phyloP scores from a whole-genome alignment of 106 monocot species.

The Acorus gramineus region DNA sequence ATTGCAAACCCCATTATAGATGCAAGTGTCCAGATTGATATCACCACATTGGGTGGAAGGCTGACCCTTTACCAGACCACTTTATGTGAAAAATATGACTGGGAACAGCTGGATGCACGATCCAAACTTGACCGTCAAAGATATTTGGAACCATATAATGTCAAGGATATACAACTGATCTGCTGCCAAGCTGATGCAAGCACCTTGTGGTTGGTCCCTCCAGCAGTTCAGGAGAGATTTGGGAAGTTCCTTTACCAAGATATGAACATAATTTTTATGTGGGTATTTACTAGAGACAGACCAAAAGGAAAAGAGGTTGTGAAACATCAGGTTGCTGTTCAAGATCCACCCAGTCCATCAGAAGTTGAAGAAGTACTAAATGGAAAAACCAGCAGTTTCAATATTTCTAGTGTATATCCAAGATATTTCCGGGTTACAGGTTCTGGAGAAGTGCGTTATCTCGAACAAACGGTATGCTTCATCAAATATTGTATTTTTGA shows the following conservation, averaged over 20 bases:
- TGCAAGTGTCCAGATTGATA: constrained; percentile 78
- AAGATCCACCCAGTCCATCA: constrained; percentile 17
- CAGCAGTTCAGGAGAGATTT: constrained; percentile 50
- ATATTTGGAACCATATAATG: constrained; percentile 62
- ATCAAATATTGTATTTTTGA: neutral
- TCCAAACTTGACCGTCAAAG: constrained; percentile 32
- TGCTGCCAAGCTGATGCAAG: constrained; percentile 95
- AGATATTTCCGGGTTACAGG: constrained; percentile 85
- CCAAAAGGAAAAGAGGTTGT: constrained; percentile 97
- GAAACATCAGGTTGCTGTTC: constrained; percentile 53
- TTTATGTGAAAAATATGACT: constrained; percentile 55
- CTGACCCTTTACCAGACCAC: constrained; percentile 67
- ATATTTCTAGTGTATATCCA: constrained; percentile 53
- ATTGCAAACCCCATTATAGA: constrained; percentile 87
- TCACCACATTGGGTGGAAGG: constrained; percentile 64
- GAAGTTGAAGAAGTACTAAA: constrained; percentile 59
- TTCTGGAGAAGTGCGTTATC: constrained; percentile 85
- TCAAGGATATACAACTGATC: constrained; percentile 90
- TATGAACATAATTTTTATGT: constrained; percentile 56
- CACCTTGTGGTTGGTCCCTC: constrained; percentile 72
- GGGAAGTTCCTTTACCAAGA: constrained; percentile 35
- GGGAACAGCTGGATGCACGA: constrained; percentile 22
- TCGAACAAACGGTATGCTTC: constrained; percentile 64
- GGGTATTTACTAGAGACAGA: constrained; percentile 83
- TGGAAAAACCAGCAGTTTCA: constrained; percentile 52